A percentile compares a stretch with the other conserved stretches of the same genome.
These are phyloP conservation scores for Barbarea vulgaris DNA, from an alignment of 345 rosid genomes.

Conservation along the genomic window DNA sequence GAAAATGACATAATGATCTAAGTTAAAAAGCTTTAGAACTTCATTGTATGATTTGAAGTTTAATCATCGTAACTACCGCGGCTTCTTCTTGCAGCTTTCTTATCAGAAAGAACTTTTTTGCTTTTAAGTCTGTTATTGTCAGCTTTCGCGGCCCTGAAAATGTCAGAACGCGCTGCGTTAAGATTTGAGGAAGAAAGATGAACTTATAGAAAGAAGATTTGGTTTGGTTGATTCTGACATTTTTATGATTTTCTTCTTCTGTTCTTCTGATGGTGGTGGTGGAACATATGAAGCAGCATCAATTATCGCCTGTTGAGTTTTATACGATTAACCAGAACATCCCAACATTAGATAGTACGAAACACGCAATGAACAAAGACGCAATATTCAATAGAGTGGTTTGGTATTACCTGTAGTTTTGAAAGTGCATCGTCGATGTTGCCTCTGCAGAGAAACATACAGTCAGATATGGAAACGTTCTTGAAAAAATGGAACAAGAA, in stretches of 20 bases:
- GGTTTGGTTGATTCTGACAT: conserved; percentile 48
- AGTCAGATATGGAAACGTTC: conserved; percentile 8
- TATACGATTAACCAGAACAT: conserved; percentile 2
- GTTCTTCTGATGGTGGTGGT: conserved; percentile 98
- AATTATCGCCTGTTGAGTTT: conserved; percentile 68
- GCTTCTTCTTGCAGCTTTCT: conserved; percentile 83
- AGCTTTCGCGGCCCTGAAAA: conserved; percentile 80
- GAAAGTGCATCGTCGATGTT: conserved; percentile 86
- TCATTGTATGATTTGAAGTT: conserved; percentile 3
- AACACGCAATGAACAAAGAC: neutral
- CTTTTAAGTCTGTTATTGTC: conserved; percentile 77
- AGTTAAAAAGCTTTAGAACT: conserved; percentile 9
- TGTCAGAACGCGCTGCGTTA: neutral
- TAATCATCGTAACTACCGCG: conserved; percentile 83
- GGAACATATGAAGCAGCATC: conserved; percentile 94
- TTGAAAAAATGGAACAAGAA: neutral
- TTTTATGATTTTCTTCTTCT: conserved; percentile 88
- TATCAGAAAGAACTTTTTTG: conserved; percentile 76
- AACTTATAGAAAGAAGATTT: neutral
- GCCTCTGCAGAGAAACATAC: conserved; percentile 59
- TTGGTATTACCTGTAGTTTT: conserved; percentile 74
- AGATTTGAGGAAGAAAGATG: neutral
- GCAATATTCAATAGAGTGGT: neutral
- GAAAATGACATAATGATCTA: conserved; percentile 13
- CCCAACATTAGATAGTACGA: neutral